Conservation (phyloP, 2,329 filamentous ascomycete species). For the Pyrenophora teres region DNA sequence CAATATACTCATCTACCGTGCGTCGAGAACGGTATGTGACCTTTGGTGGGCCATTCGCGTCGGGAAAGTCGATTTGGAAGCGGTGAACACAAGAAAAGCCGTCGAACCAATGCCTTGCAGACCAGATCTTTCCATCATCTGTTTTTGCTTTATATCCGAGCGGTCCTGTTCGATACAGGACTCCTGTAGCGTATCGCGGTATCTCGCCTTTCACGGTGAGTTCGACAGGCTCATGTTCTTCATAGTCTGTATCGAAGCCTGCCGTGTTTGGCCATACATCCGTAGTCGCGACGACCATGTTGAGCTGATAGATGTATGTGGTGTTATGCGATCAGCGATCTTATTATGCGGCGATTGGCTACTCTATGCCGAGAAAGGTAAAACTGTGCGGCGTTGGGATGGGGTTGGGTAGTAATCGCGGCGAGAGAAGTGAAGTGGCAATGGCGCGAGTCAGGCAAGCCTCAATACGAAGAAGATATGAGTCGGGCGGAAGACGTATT, state of each 20-base stretch:
- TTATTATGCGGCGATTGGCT: neutral
- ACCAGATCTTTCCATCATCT: conserved; percentile 61
- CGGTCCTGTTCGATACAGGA: conserved; percentile 70
- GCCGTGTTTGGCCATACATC: conserved; percentile 38
- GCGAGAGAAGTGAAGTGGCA: neutral
- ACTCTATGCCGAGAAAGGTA: neutral
- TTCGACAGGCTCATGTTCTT: conserved; percentile 68
- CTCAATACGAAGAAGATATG: neutral
- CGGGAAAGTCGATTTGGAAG: conserved; percentile 66
- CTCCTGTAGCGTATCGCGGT: conserved; percentile 71
- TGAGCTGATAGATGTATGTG: neutral
- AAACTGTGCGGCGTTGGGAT: too few species aligned
- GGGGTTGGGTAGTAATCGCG: too few species aligned
- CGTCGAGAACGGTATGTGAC: conserved; percentile 75
- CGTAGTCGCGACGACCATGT: conserved; percentile 18
- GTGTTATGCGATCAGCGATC: neutral
- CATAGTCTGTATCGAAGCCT: conserved; percentile 66
- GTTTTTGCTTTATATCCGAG: conserved; percentile 68
- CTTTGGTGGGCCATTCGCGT: conserved; percentile 39
- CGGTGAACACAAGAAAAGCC: conserved; percentile 72
- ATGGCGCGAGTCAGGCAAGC: conserved; percentile 1
- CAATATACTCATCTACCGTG: conserved; percentile 67
- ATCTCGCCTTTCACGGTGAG: conserved; percentile 69
- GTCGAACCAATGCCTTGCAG: conserved; percentile 79
- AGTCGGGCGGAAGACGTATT: neutral